Evolutionary conservation across 192 early-diverging fungal species (phyloP).

Genomic region (Backusella liffmaniae): DNA sequence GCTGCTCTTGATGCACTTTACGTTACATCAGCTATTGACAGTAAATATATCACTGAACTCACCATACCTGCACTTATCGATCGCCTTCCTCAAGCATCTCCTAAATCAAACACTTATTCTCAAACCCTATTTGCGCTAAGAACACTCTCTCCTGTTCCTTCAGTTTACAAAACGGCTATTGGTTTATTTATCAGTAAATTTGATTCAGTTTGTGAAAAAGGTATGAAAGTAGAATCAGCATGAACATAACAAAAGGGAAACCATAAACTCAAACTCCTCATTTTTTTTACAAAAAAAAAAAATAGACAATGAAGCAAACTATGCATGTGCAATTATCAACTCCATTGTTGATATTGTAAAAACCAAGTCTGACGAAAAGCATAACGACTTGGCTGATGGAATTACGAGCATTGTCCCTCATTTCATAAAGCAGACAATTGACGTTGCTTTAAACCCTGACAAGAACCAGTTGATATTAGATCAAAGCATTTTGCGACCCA

Average conservation of each 20-base stretch:
- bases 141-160: conserved; percentile 42
- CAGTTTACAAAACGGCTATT: conserved; percentile 44
- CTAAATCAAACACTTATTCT: conserved; percentile 34
- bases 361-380: conserved; percentile 33
- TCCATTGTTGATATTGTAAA: conserved; percentile 44
- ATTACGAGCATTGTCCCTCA: conserved; percentile 38
- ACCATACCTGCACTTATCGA: conserved; percentile 56
- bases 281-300: background rate
- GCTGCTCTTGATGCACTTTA: conserved; percentile 51
- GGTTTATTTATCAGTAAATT: conserved; percentile 52
- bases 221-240: background rate
- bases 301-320: conserved; percentile 32
- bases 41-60: conserved; percentile 42
- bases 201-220: conserved; percentile 28
- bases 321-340: conserved; percentile 46
- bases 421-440: conserved; percentile 42
- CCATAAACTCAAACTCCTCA: background rate
- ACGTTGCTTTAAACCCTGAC: conserved; percentile 32
- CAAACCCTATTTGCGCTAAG: conserved; percentile 45
- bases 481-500: conserved; percentile 35
- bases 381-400: conserved; percentile 42
- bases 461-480: conserved; percentile 23
- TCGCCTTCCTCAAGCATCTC: conserved; percentile 46
- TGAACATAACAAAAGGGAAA: too few relatives aligned
- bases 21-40: conserved; percentile 42